These are phyloP conservation scores for Pyrrhoderma lamaoense DNA, from an alignment of 1,284 basidiomycete genomes.

Conservation along the genomic window DNA sequence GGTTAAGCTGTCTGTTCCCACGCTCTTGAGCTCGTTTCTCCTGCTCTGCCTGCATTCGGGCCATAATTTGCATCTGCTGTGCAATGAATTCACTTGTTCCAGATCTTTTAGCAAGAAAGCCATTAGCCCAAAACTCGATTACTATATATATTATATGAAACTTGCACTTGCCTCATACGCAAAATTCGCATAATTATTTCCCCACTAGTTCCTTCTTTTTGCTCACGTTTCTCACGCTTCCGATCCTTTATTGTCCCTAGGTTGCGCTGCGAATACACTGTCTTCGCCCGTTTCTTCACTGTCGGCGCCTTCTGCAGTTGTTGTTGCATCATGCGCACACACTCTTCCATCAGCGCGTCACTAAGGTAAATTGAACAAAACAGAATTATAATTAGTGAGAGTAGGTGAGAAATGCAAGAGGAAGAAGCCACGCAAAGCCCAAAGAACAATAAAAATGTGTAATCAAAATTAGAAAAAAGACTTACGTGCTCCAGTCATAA, in stretches of 20 bases:
- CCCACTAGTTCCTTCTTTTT: conserved; percentile 65
- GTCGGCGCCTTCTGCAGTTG: conserved; percentile 65
- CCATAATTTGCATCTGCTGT: conserved; percentile 77
- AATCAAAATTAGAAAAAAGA: conserved; percentile 17
- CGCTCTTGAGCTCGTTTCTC: conserved; percentile 51
- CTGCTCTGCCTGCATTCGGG: conserved; percentile 67
- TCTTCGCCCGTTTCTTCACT: conserved; percentile 86
- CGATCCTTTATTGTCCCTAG: conserved; percentile 94
- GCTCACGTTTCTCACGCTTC: conserved; percentile 86
- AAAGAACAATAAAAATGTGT: too few relatives aligned
- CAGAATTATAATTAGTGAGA: background rate
- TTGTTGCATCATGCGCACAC: conserved; percentile 87
- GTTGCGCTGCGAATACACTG: conserved; percentile 84
- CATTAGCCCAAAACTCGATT: background rate
- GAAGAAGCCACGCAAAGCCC: too few relatives aligned
- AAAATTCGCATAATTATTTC: conserved; percentile 91
- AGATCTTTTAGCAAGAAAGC: conserved; percentile 38
- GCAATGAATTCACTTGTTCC: conserved; percentile 85
- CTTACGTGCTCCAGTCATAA: conserved; percentile 88
- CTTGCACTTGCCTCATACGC: conserved; percentile 76
- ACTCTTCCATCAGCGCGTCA: conserved; percentile 92
- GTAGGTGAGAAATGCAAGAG: background rate
- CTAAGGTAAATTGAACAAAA: conserved; percentile 31
- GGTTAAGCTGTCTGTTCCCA: conserved; percentile 37
- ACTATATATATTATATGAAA: too few relatives aligned